Evolutionary conservation across 345 rosid species (phyloP).

Genomic region (Camelina sativa): DNA sequence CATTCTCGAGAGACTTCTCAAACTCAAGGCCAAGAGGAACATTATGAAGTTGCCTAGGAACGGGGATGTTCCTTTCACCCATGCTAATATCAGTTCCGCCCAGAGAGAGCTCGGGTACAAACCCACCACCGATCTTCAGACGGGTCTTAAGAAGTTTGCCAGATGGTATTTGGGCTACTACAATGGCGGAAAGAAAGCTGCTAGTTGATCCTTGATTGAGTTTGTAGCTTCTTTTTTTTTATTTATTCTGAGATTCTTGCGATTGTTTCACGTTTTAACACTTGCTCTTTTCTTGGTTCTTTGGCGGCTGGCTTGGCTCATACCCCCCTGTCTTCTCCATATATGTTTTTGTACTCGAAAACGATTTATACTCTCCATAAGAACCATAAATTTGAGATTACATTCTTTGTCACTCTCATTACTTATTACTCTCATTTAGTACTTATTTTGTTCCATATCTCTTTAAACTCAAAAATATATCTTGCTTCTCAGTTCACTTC

Average conservation of each 20-base stretch:
- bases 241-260: constrained; percentile 36
- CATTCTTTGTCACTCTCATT: constrained; percentile 8
- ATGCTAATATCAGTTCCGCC: constrained; percentile 88
- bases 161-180: constrained; percentile 88
- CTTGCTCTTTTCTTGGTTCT: constrained; percentile 34
- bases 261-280: constrained; percentile 42
- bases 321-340: constrained; percentile 8
- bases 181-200: constrained; percentile 64
- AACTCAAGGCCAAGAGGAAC: constrained; percentile 83
- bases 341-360: constrained; percentile 16
- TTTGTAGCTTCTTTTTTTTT: constrained; percentile 12
- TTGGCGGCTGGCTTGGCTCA: constrained; percentile 10
- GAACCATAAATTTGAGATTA: constrained; percentile 31
- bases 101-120: constrained; percentile 85
- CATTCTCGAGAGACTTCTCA: constrained; percentile 82
- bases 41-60: constrained; percentile 77
- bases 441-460: neutral
- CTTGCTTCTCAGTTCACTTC: neutral
- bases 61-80: constrained; percentile 90
- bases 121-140: constrained; percentile 85
- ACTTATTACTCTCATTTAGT: too few species aligned
- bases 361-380: constrained; percentile 28
- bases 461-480: neutral
- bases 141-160: constrained; percentile 88
- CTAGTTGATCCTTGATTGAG: constrained; percentile 42